Conservation (phyloP, 2,329 filamentous ascomycete genomes). For the Cercospora brassicicola region DNA sequence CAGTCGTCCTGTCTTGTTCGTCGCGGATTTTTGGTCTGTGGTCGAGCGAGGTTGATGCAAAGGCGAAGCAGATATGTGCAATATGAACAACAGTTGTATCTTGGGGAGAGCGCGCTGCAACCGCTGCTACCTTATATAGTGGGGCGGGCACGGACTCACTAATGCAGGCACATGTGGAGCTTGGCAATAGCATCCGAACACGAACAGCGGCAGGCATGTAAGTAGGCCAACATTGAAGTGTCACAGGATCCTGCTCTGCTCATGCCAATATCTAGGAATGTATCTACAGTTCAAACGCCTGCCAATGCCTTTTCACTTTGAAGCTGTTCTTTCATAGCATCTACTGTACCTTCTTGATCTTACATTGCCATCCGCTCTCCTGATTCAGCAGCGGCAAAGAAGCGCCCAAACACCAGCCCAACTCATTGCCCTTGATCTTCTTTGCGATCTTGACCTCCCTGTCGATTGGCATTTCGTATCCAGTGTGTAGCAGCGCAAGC, state of each 20-base stretch:
- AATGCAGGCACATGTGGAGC: slow-evolving; percentile 5
- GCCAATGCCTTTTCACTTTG: slow-evolving; percentile 10
- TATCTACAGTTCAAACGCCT: slow-evolving; percentile 13
- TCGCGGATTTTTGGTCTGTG: background rate
- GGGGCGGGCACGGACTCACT: background rate
- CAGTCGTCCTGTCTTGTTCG: background rate
- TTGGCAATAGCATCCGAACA: background rate
- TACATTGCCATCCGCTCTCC: slow-evolving; percentile 36
- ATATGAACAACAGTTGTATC: slow-evolving; percentile 3
- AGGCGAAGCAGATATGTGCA: background rate
- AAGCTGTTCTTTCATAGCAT: background rate
- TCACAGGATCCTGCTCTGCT: background rate
- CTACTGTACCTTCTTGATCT: slow-evolving; percentile 25
- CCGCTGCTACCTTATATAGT: slow-evolving; percentile 1
- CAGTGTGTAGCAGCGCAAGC: slow-evolving; percentile 86
- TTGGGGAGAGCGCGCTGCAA: background rate
- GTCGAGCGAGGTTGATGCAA: background rate
- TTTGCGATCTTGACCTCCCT: slow-evolving; percentile 97
- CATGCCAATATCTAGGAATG: background rate
- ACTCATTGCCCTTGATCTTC: slow-evolving; percentile 95
- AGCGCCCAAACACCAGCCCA: slow-evolving; percentile 96
- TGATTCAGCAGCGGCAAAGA: slow-evolving; percentile 51
- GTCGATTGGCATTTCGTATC: slow-evolving; percentile 96
- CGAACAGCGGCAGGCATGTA: background rate
- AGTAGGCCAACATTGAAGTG: background rate